Evolutionary conservation across 306 rosid genomes (phyloP).

Genomic region (Lathyrus aphaca): DNA sequence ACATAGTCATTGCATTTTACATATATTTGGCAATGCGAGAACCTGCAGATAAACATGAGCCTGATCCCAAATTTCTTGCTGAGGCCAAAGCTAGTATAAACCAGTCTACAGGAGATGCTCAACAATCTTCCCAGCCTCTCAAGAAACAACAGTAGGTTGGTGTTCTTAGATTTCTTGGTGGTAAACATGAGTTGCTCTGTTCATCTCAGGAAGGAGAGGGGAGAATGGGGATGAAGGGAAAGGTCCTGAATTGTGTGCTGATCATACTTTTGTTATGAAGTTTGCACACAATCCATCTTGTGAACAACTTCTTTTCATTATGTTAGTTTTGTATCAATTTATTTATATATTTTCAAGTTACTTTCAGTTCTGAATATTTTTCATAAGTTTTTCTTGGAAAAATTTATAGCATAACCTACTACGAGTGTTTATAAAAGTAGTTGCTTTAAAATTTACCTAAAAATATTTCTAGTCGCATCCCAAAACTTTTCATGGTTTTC

Average conservation of each 20-base stretch:
- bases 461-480: too few species aligned
- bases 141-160: constrained; percentile 67
- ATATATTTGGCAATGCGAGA: constrained; percentile 88
- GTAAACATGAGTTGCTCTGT: constrained; percentile 5
- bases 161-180: constrained; percentile 27
- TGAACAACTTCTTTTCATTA: constrained; percentile 28
- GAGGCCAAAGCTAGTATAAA: constrained; percentile 84
- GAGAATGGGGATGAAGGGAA: constrained; percentile 40
- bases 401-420: neutral
- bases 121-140: constrained; percentile 49
- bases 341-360: constrained; percentile 2
- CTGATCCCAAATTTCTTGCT: constrained; percentile 76
- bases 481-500: too few species aligned
- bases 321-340: constrained; percentile 31
- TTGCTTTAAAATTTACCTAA: too few species aligned
- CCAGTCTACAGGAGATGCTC: constrained; percentile 47
- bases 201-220: constrained; percentile 29
- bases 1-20: constrained; percentile 77
- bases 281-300: constrained; percentile 32
- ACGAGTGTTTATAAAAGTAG: neutral
- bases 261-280: constrained; percentile 27
- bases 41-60: constrained; percentile 74
- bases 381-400: constrained; percentile 3
- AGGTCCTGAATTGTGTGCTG: constrained; percentile 42
- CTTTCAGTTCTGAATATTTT: constrained; percentile 29